Base-by-base conservation (phyloP, 441 rosid genomes). In the Populus hybrid region DNA sequence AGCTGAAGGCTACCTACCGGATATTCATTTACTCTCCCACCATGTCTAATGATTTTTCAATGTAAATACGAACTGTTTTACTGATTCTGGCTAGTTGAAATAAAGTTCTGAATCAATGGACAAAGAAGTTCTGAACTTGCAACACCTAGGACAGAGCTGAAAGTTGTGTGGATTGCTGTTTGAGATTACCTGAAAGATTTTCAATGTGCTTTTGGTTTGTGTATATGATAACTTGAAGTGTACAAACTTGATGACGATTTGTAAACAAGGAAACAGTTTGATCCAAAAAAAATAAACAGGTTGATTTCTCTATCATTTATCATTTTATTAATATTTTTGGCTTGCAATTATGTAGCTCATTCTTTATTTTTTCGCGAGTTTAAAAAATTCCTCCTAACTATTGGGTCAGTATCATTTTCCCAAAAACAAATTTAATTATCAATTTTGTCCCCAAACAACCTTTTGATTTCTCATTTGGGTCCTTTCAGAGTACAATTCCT, bases 21-120 rank as follows among this genome's bases (percentile, higher is more conserved):
- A 77, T 70, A 81, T 84, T 87, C 80, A 77, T 85, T 81, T 74
- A 85, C 80, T 81, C 78, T 66, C 78, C 70, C 38, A 30, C 69
- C 65, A 21, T 67, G 20, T 72, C 66, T 66, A 24, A 26, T 65
- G 82, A 80, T 84, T 79, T 70, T 84, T 84, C 79, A 71, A 8
- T 85, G 87, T 85, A 83, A 77, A 84, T 85, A 83, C 28, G 68
- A 34, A 65, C 21, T 79, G 72, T 36, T 75, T 61, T 80, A 38
- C 64, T 74, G 76, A 70, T 82, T 30, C 26, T 71, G 71, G 77
- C 32, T 75, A 28, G 71, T 70, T 53, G 72, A 59, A 85, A 78
- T 79, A 83, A 81, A 73, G 72, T 75, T 70, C 10, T 67, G 77
- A 78, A 67, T 69, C 32, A 57, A 70, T 42, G 78, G 66, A 75